Base-by-base conservation (phyloP, 2,329 filamentous ascomycete genomes). In the Trichothecium sympodiale region DNA sequence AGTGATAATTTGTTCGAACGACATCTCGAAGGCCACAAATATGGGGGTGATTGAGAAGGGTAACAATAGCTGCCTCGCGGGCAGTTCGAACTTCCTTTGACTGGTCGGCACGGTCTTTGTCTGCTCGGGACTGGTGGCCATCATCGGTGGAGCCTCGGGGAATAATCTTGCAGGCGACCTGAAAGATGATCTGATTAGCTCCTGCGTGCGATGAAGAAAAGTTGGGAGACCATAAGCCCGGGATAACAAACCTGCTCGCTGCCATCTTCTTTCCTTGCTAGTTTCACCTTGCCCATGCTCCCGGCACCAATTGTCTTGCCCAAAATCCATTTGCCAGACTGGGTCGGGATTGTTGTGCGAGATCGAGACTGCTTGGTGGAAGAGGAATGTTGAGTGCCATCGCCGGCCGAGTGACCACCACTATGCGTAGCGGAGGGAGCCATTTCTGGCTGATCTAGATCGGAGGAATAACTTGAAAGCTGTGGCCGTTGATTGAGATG, bases 221-320 rank as follows among this genome's bases (percentile, higher is more conserved):
- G 29, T 34, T 16, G 37, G 8, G 28, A 20, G 8, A 14, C 14
- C 17, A 35, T 8, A 16, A 27, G 6, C 9, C 10, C 20, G 20
- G 20, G 20, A 29, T 9, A 33, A 61, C 70, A 50, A 63, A 88
- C 86, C 77, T 95, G 84, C 65, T 96, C 91, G 48, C 82, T 83
- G 15, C 83, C 84, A 50, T 94, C 88, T 47, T 82, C 73, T 59
- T 93, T 93, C 50, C 84, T 84, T 17, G 91, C 91, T 46, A 98
- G 68, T 64, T 96, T 96, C 43, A 98, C 91, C 60, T 96, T 96
- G 45, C 91, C 91, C 91, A 98, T 98, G 59, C 89, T 96, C 34
- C 91, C 91, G 36, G 88, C 87, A 41, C 91, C 91, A 50, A 98
- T 91, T 4, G 91, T 96, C 68, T 96, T 96, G 40, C 89, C 89